Conservation (phyloP, 768 basidiomycete genomes). For the Boletus vinaceobasis region DNA sequence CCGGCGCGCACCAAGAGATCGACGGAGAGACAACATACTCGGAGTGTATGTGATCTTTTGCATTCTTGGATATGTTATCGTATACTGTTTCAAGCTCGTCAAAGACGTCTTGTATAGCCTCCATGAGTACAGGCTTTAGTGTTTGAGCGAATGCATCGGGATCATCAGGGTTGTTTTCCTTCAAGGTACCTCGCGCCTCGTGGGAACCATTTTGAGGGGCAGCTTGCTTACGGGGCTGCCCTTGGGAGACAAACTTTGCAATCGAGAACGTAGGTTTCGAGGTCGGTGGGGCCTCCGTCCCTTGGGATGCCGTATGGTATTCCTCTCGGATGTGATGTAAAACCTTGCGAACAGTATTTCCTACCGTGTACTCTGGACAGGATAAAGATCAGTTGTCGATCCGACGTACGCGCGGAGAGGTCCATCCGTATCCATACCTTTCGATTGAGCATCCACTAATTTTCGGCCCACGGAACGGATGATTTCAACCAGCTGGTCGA, state of each 20-base stretch:
- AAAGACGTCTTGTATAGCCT: constrained; percentile 94
- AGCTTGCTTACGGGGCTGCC: constrained; percentile 58
- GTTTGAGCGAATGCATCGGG: constrained; percentile 74
- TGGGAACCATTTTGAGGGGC: constrained; percentile 33
- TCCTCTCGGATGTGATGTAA: constrained; percentile 95
- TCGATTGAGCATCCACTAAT: constrained; percentile 89
- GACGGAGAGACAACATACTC: constrained; percentile 57
- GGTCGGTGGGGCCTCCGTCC: constrained; percentile 36
- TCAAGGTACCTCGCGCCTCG: constrained; percentile 55
- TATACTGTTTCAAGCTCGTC: constrained; percentile 96
- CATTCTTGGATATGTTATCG: constrained; percentile 90
- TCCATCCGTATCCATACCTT: constrained; percentile 54
- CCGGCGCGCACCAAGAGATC: background rate
- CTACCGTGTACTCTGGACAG: constrained; percentile 81
- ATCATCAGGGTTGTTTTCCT: constrained; percentile 70
- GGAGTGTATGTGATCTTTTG: constrained; percentile 96
- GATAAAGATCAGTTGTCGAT: constrained; percentile 7
- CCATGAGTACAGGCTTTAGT: constrained; percentile 91
- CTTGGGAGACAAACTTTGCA: constrained; percentile 77
- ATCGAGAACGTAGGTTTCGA: constrained; percentile 59
- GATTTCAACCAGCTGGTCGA: constrained; percentile 78
- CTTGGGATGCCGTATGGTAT: constrained; percentile 74
- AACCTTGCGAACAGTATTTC: constrained; percentile 91
- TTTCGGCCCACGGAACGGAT: constrained; percentile 77
- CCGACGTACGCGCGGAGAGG: constrained; percentile 3